phyloP scores from a whole-genome alignment of 192 early-diverging fungal species.

The Phlyctochytrium arcticum region DNA sequence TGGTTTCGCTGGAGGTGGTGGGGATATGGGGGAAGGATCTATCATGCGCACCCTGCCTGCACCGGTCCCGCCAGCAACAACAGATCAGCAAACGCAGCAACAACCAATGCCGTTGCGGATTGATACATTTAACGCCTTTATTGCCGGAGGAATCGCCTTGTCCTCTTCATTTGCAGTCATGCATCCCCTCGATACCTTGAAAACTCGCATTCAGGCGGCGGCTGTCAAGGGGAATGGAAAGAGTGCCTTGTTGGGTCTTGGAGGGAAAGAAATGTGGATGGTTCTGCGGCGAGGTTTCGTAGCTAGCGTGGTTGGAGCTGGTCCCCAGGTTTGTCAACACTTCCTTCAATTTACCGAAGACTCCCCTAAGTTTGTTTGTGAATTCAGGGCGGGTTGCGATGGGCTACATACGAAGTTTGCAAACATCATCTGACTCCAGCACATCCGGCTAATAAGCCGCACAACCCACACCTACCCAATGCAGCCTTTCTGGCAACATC shows the following conservation, averaged over 20 bases:
- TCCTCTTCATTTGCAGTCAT: slow-evolving; percentile 66
- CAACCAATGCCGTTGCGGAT: too few relatives aligned
- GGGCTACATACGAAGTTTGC: slow-evolving; percentile 66
- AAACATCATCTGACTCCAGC: slow-evolving; percentile 31
- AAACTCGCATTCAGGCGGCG: slow-evolving; percentile 67
- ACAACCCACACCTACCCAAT: slow-evolving; percentile 17
- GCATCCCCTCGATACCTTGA: slow-evolving; percentile 75
- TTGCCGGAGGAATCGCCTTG: slow-evolving; percentile 57
- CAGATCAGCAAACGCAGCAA: too few relatives aligned
- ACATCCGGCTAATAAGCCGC: not conserved
- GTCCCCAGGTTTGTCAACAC: slow-evolving; percentile 53
- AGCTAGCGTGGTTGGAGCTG: slow-evolving; percentile 65
- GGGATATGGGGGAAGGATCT: too few relatives aligned
- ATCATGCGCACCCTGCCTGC: too few relatives aligned
- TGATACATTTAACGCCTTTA: too few relatives aligned
- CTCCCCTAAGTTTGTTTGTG: too few relatives aligned
- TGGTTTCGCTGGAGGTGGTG: too few relatives aligned
- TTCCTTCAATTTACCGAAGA: too few relatives aligned
- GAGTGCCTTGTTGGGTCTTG: slow-evolving; percentile 41
- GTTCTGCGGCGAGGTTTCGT: slow-evolving; percentile 61
- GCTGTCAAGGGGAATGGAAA: slow-evolving; percentile 9
- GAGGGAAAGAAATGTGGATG: slow-evolving; percentile 45
- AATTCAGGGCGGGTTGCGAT: slow-evolving; percentile 59
- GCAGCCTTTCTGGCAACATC: slow-evolving; percentile 55
- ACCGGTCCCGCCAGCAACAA: too few relatives aligned